A percentile compares a stretch with the other conserved stretches of the same genome.
Evolutionary conservation across 352 stramenopile species (phyloP).

Genomic region (Pythium insidiosum): DNA sequence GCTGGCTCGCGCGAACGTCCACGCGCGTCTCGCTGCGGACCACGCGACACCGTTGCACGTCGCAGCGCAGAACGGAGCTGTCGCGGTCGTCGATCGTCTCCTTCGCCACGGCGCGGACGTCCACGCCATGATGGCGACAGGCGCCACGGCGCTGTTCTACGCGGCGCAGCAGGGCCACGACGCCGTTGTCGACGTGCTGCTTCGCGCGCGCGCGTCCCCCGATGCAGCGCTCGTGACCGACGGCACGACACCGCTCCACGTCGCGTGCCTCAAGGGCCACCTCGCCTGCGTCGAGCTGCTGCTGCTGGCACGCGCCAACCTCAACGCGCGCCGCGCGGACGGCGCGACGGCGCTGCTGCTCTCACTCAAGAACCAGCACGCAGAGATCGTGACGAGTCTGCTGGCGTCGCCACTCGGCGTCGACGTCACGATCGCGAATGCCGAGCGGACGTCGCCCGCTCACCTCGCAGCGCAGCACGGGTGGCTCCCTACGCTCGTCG

Average conservation of each 20-base stretch:
- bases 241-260: constrained; percentile 4
- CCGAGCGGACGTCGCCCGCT: constrained; percentile 4
- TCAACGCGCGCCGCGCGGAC: constrained; percentile 19
- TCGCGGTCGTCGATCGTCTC: constrained; percentile 9
- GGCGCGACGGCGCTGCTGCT: constrained; percentile 86
- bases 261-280: constrained; percentile 5
- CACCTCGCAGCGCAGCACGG: constrained; percentile 10
- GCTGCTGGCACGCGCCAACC: neutral
- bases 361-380: constrained; percentile 68
- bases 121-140: constrained; percentile 19
- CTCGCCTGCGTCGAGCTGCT: constrained; percentile 1
- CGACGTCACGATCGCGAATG: neutral
- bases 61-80: constrained; percentile 68
- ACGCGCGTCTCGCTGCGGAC: constrained; percentile 3
- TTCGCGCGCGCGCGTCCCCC: neutral
- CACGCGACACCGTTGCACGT: constrained; percentile 10
- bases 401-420: constrained; percentile 13
- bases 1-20: no score
- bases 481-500: constrained; percentile 1
- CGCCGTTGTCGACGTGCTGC: constrained; percentile 20
- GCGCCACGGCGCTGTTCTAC: constrained; percentile 17
- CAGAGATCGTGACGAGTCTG: constrained; percentile 56
- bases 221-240: neutral
- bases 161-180: constrained; percentile 5
- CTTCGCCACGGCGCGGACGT: constrained; percentile 2